Base-by-base conservation (phyloP, 2,329 filamentous ascomycete species). In the Stachybotrys chartarum region DNA sequence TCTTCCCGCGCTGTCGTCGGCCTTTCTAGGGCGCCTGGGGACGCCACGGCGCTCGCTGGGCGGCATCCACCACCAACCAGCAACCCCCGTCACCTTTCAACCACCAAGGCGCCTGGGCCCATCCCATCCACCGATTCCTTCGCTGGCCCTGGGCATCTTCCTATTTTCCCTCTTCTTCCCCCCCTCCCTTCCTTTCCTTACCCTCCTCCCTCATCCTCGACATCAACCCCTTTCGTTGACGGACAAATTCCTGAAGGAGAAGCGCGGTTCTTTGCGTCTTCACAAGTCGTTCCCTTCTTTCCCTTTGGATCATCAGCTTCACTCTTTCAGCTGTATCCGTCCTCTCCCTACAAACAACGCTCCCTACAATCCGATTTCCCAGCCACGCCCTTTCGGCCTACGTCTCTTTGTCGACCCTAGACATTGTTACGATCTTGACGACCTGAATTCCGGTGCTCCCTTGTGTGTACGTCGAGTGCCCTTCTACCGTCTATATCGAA, bases 251-350 rank as follows among this genome's bases (percentile, higher is more conserved):
- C 14, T 50, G 48, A 50, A 50, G 48, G 48, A 54, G 56, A 57
- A 52, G 56, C 54, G 58, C 54, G 30, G 24, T 24, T 24, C 10
- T 54, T 56, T 56, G 54, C 53, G 57, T 59, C 47, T 51, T 56
- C 52, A 54, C 52, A 55, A 58, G 63, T 61, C 60, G 65, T 68
- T 65, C 62, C 66, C 55, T 57, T 56, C 66, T 31, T 12, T 47
- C 53, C 30, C 61, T 68, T 64, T 53, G 65, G 62, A 69, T 66
- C 62, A 60, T 68, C 70, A 66, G 70, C 71, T 74, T 74, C 72
- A 75, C 67, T 75, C 72, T 68, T 70, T 75, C 61, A 73, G 70
- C 68, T 68, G 66, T 63, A 63, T 66, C 69, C 69, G 68, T 74
- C 69, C 72, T 66, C 67, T 74, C 66, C 64, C 66, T 66, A 47